Conservation (phyloP, 2,329 filamentous ascomycete genomes). For the Knufia petricola region DNA sequence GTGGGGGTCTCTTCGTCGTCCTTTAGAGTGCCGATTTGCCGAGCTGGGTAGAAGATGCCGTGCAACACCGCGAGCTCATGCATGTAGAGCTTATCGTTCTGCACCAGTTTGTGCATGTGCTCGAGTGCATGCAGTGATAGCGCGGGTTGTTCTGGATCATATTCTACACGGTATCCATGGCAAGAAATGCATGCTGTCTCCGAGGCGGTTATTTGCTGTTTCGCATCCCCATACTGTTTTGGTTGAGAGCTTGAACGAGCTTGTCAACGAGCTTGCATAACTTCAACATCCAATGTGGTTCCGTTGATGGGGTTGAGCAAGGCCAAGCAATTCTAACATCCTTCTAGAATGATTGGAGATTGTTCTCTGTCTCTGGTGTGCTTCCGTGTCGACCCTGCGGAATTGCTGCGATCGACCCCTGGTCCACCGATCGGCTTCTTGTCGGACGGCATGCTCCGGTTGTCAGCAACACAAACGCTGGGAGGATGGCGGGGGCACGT, state of each 20-base stretch:
- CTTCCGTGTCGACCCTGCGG: background rate
- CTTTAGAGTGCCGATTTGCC: slow-evolving; percentile 2
- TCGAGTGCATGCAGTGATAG: background rate
- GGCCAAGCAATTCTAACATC: background rate
- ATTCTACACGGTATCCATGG: background rate
- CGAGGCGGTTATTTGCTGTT: background rate
- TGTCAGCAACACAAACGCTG: too few species aligned
- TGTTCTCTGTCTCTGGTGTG: background rate
- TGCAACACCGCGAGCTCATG: background rate
- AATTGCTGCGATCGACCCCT: slow-evolving; percentile 5
- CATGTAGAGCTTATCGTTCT: background rate
- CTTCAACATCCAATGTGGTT: too few species aligned
- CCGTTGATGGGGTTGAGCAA: background rate
- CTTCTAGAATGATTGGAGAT: slow-evolving; percentile 1
- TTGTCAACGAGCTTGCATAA: background rate
- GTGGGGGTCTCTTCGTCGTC: background rate
- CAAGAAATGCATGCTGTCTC: background rate
- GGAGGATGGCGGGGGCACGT: too few species aligned
- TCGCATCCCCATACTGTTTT: background rate
- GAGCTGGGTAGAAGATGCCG: background rate
- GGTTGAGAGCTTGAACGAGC: background rate
- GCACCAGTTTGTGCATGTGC: background rate
- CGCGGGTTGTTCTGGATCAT: background rate
- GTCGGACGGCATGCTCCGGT: background rate
- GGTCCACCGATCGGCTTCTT: background rate